Base-by-base conservation (phyloP, 108 stramenopile genomes). In the Nitzschia putrida region DNA sequence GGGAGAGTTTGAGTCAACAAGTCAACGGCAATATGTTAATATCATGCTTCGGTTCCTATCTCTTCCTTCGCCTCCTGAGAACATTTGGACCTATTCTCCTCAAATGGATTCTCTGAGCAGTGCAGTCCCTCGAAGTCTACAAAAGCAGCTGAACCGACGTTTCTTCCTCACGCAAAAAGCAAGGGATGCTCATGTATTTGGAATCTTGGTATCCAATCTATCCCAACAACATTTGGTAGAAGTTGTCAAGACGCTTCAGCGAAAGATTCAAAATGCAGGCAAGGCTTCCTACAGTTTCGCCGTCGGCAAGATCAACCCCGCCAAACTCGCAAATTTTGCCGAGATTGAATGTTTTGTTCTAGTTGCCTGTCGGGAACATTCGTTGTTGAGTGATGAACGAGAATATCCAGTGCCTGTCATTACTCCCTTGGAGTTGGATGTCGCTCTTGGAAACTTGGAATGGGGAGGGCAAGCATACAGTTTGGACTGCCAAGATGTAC, bases 251-350 rank as follows among this genome's bases (percentile, higher is more conserved):
- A 59, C 78, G 7, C 68, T 95, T 11, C 79, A 89, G 26, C 49
- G 55, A 12, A 64, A 84, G 14, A 83, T 96, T 51, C 79, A 91
- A 68, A 69, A 81, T 49, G 80, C 85, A 0, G 94, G 92, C 0
- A 83, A 90, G 29, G 79, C 92, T 29, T 84, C 83, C 20, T 98
- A 98, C 71, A 88, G 87, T 42, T 95, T 98, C 77, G 88, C 87
- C 23, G 93, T 98, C 12, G 97, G 97, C 8, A 96, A 95, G 78
- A 78, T 97, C 41, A 95, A 96, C 68, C 86, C 87, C 11, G 91
- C 92, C 21, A 98, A 98, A 65, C 69, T 98, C 22, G 82, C 91
- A 38, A 98, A 98, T 72, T 98, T 96, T 88, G 94, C 93, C 11
- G 95, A 96, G 68, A 90, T 97, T 58, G 97, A 98, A 53, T 90